These are phyloP conservation scores for Neurospora sublineolata DNA, from an alignment of 495 filamentous ascomycete genomes.

Conservation along the genomic window DNA sequence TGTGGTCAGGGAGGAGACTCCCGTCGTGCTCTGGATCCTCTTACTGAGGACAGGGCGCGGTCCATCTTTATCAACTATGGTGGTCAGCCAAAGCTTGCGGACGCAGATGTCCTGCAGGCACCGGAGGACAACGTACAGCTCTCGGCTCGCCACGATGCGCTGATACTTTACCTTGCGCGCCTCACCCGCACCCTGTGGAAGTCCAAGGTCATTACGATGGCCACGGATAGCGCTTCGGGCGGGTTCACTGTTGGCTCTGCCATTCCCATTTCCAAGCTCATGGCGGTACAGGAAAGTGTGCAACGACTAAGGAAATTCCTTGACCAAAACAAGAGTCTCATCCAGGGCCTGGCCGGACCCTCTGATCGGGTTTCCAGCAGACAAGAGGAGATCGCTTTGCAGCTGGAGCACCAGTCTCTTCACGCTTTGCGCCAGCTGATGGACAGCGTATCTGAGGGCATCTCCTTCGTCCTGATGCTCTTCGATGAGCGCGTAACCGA, in stretches of 20 bases:
- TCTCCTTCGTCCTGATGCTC: constrained; percentile 84
- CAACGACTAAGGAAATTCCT: constrained; percentile 70
- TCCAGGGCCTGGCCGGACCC: constrained; percentile 81
- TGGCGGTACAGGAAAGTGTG: constrained; percentile 66
- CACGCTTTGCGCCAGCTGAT: constrained; percentile 74
- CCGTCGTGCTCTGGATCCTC: constrained; percentile 61
- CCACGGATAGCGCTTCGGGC: constrained; percentile 36
- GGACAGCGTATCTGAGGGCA: constrained; percentile 81
- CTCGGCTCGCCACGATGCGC: constrained; percentile 78
- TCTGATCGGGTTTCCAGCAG: constrained; percentile 63
- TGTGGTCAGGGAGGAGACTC: constrained; percentile 83
- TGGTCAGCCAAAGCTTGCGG: constrained; percentile 66
- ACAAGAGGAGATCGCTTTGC: constrained; percentile 79
- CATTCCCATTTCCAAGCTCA: constrained; percentile 52
- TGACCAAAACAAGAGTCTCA: constrained; percentile 71
- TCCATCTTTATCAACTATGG: constrained; percentile 83
- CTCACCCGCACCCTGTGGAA: constrained; percentile 82
- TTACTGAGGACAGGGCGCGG: constrained; percentile 70
- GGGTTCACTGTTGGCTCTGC: constrained; percentile 49
- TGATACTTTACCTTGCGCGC: constrained; percentile 76
- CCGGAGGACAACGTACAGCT: constrained; percentile 67
- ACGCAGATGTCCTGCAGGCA: constrained; percentile 52
- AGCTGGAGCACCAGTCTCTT: constrained; percentile 87
- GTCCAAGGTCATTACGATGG: constrained; percentile 35
- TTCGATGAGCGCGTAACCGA: constrained; percentile 88